Evolutionary conservation across 257 asterid species (phyloP), one percentile per base, ranked within the genome.

Genomic region (Scutellaria baicalensis): DNA sequence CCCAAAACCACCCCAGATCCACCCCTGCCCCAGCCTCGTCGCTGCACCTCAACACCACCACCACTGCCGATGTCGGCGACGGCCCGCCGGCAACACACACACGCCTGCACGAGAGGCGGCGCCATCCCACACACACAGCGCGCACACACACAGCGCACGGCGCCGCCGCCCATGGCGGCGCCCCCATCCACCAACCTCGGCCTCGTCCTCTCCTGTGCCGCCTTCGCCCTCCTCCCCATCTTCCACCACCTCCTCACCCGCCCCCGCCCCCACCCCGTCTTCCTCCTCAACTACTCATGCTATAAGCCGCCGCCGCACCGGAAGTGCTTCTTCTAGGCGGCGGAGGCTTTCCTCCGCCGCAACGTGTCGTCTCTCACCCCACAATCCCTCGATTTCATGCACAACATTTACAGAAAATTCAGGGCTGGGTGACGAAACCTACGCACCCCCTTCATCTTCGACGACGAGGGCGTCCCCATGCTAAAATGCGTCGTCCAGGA

Each of bases 371-470:
- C 33, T 27, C 33, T 27, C 40, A 9, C 73, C 1, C 59, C 83
- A 3, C 66, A 83, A 20, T 23, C 88, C 42, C 4, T 66, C 3
- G 81, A 80, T 0, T 86, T 89, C 77, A 86, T 86, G 93, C 75
- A 75, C 7, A 84, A 73, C 40, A 86, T 89, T 27, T 80, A 69
- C 54, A 63, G 31, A 21, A 86, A 80, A 64, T n/a, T 89, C 96
- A 0, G 92, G 96, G 0, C 35, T 89, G 5, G 86, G 96, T 0
- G 90, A 87, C 6, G 90, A 85, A 45, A 87, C 96, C 8, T 84
- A 89, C 71, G 94, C 70, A 5, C 92, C 96, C 2, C 76, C 84
- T 86, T 83, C 82, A 79, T 89, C 14, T 87, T 85, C 42, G 86
- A 76, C 4, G 73, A 72, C 8, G 79, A 63, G 0, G 57, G 63